These are phyloP conservation scores for Medicago truncatula DNA, from an alignment of 306 rosid genomes.

Conservation along the genomic window MtrunA17r5.0-ANR NC_053042.1:55607501-55608000, in stretches of 20 bases:
- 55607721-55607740: not conserved
- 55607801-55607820: not conserved
- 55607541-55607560: not conserved
- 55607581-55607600: conserved; percentile 5
- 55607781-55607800: not conserved
- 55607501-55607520: conserved; percentile 49
- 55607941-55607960: conserved; percentile 56
- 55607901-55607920: conserved; percentile 45
- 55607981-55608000: conserved; percentile 43
- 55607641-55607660: not conserved
- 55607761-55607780: not conserved
- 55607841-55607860: not conserved
- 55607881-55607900: conserved; percentile 13
- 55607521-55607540: conserved; percentile 41
- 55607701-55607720: conserved; percentile 9
- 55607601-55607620: not conserved
- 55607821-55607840: not conserved
- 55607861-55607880: not conserved
- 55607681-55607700: not conserved
- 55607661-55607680: conserved; percentile 2
- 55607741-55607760: too few species aligned
- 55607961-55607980: conserved; percentile 60
- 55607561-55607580: not conserved
- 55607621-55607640: not conserved
- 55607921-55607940: conserved; percentile 49